These are phyloP conservation scores for Pestalotiopsis sp. DNA, from an alignment of 2,329 filamentous ascomycete species.

Conservation along the genomic window DNA sequence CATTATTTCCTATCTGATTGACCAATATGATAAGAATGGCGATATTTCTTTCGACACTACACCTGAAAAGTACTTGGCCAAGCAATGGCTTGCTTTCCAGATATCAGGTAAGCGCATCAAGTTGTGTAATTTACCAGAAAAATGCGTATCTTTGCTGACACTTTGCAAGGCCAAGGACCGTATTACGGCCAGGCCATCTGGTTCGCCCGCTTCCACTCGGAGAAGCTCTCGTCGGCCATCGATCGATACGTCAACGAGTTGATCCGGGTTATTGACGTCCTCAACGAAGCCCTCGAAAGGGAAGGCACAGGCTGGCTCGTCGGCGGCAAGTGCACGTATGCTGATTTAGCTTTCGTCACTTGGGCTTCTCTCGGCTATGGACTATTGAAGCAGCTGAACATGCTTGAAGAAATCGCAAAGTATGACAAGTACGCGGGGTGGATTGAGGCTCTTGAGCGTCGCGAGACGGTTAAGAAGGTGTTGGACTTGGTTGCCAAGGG, in stretches of 20 bases:
- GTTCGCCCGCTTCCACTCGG: constrained; percentile 34
- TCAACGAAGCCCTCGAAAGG: constrained; percentile 11
- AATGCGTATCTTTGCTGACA: not conserved
- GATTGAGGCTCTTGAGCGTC: not conserved
- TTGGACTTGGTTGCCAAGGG: not conserved
- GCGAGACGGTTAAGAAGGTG: not conserved
- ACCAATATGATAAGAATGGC: constrained; percentile 41
- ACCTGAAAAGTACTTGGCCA: constrained; percentile 26
- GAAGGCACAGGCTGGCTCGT: constrained; percentile 21
- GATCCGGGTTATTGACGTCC: constrained; percentile 17
- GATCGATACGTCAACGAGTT: constrained; percentile 27
- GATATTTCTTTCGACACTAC: constrained; percentile 27
- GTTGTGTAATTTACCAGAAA: not conserved
- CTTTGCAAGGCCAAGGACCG: constrained; percentile 39
- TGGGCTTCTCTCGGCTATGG: constrained; percentile 13
- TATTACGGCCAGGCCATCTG: constrained; percentile 40
- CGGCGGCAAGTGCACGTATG: constrained; percentile 21
- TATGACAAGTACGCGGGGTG: not conserved
- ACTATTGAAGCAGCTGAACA: not conserved
- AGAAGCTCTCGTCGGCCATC: constrained; percentile 27
- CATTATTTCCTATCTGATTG: constrained; percentile 47
- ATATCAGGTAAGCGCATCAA: constrained; percentile 28
- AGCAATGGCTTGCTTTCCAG: constrained; percentile 47
- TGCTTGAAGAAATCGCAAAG: not conserved
- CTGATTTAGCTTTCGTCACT: constrained; percentile 21